Evolutionary conservation across 2,329 filamentous ascomycete species (phyloP), one percentile per base, ranked within the genome.

Genomic region (Sporothrix dimorphospora): DNA sequence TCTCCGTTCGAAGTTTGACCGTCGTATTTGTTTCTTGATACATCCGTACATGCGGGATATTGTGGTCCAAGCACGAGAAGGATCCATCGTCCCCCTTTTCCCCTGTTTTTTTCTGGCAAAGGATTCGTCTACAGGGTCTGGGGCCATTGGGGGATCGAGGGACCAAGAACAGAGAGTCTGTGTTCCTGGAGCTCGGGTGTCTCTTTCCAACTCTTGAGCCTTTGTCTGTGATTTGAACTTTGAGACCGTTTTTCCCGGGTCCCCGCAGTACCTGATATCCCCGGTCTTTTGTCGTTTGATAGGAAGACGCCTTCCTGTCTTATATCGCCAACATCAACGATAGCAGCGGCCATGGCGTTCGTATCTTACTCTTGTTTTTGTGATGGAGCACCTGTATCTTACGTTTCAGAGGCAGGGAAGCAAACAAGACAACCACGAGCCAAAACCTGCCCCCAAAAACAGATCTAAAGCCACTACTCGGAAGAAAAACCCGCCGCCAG

Each of bases 91-190:
- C n/a, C 14, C 47, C 38, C 38, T 38, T 24, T 63, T 63, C 59
- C 38, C 59, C 59, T 63, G 59, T n/a, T 63, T 63, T 21, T 42
- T n/a, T 24, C 9, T 21, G 11, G n/a, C 12, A 61, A 63, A 63
- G 38, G 38, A 61, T 61, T 63, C 7, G 34, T 27, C n/a, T 8
- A 14, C 38, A 45, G 59, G 59, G 27, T 45, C 38, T 63, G 30
- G 38, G n/a, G 38, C 38, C 38, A 14, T 42, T n/a, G 59, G n/a
- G 30, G 16, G 21, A 27, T 63, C 38, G n/a, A 45, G 59, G 12
- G 21, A 6, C 45, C 3, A 11, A 45, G 9, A 11, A 5, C 38
- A 42, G n/a, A 40, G n/a, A 45, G 34, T 24, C 38, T 16, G 38
- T 63, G 38, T 63, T 63, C 12, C 8, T 21, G 42, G n/a, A 21